phyloP scores from a whole-genome alignment of 108 stramenopile genomes.

The Stephanodiscus triporus region DNA sequence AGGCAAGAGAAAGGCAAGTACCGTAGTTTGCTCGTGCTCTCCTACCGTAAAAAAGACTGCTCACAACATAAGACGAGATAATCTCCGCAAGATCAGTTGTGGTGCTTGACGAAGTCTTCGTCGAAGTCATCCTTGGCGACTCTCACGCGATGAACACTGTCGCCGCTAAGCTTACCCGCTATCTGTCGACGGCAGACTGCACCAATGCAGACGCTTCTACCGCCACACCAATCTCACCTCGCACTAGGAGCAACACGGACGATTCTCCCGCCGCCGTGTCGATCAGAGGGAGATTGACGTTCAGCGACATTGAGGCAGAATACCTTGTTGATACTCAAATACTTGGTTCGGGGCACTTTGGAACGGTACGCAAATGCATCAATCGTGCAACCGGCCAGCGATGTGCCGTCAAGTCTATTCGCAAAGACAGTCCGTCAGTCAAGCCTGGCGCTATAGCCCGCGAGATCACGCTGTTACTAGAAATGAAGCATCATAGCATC shows the following conservation, averaged over 20 bases:
- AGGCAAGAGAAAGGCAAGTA: too few species aligned
- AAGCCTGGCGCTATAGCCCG: slow-evolving; percentile 5
- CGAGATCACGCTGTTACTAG: slow-evolving; percentile 66
- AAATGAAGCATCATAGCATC: slow-evolving; percentile 71
- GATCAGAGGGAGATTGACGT: background rate
- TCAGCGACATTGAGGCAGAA: slow-evolving; percentile 6
- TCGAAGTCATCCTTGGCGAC: background rate
- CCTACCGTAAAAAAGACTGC: too few species aligned
- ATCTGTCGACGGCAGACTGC: background rate
- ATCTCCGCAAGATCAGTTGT: background rate
- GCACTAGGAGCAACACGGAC: background rate
- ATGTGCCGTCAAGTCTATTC: slow-evolving; percentile 29
- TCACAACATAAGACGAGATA: background rate
- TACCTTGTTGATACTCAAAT: slow-evolving; percentile 25
- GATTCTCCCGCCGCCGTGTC: background rate
- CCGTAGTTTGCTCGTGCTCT: too few species aligned
- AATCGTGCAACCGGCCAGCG: slow-evolving; percentile 27
- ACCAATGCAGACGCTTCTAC: background rate
- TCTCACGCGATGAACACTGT: background rate
- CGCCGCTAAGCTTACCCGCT: background rate
- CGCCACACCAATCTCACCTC: background rate
- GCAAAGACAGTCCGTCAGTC: slow-evolving; percentile 16
- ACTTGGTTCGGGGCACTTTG: slow-evolving; percentile 30
- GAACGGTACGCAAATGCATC: slow-evolving; percentile 28
- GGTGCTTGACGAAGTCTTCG: background rate